Evolutionary conservation across 2,329 filamentous ascomycete genomes (phyloP), one percentile per base, ranked within the genome.

Genomic region (Penicillium sp.): DNA sequence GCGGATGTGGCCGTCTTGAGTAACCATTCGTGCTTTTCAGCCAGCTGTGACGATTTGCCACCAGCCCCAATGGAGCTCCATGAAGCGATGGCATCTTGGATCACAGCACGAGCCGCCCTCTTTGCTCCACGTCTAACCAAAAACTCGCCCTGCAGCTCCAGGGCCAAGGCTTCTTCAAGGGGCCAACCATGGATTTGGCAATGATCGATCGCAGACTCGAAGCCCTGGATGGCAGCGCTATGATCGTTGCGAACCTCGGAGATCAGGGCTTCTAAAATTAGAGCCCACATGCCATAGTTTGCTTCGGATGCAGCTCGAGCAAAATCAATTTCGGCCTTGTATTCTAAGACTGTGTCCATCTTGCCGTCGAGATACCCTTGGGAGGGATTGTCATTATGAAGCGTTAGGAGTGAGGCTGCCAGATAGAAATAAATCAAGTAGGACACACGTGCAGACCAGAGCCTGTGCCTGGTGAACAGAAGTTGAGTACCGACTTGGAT

Each of bases 61-160:
- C 73, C 74, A 1, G 84, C 85, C 37, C 82, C 81, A 44, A 86
- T 79, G 14, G 81, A 76, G 44, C 81, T 78, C 72, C 86, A 88
- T 9, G 82, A 81, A 11, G 82, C 78, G 46, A 87, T 81, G 22
- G 81, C 78, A 57, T 87, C 82, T 55, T 82, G 79, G 31, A 87
- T 71, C 35, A 85, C 77, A 44, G 81, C 78, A 53, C 83, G 79
- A 45, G 84, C 85, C 18, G 84, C 82, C 58, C 85, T 71, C 53
- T 81, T 81, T 6, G 83, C 82, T 39, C 84, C 84, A 57, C 79
- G 78, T 13, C 82, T 76, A 32, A 84, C 71, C 20, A 85, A 69
- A 65, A 81, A 86, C 47, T 85, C 83, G 3, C 75, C 72, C 62
- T 86, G 85, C n/a, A 86, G 69, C 69, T 88, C 85, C 38, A 83